Percentiles rank a stretch among this genome's conserved stretches.
phyloP scores from a whole-genome alignment of 192 early-diverging fungal species.

The Podila horticola region DNA sequence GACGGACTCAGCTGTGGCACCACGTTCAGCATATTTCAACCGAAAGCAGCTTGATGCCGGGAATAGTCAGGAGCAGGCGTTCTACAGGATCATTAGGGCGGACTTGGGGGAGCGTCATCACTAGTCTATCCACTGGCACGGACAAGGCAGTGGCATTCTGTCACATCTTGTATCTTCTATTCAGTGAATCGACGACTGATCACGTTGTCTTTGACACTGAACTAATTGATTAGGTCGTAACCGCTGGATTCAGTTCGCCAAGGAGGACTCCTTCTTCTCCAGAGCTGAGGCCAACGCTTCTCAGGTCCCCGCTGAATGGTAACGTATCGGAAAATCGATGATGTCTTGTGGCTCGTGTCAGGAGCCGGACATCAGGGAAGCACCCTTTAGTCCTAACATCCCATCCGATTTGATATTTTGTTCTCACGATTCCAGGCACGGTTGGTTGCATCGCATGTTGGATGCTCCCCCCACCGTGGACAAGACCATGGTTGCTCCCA shows the following conservation, averaged over 20 bases:
- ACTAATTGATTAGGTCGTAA: constrained; percentile 65
- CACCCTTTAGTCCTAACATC: too few relatives aligned
- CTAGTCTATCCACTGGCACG: neutral
- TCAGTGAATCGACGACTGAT: neutral
- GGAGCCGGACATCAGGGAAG: too few relatives aligned
- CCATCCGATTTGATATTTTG: neutral
- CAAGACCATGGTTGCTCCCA: constrained; percentile 43
- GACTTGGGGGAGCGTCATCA: too few relatives aligned
- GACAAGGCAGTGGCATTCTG: neutral
- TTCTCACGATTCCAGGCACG: constrained; percentile 33
- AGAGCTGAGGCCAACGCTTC: constrained; percentile 66
- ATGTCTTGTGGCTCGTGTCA: too few relatives aligned
- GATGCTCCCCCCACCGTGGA: constrained; percentile 50
- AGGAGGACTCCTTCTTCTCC: constrained; percentile 48
- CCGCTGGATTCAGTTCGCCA: constrained; percentile 79
- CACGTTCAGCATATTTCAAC: too few relatives aligned
- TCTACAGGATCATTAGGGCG: too few relatives aligned
- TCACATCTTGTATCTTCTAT: neutral
- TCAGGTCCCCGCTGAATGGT: constrained; percentile 81
- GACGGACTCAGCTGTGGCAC: too few relatives aligned
- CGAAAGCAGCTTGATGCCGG: too few relatives aligned
- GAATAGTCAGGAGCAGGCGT: too few relatives aligned
- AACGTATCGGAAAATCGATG: neutral
- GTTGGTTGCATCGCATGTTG: constrained; percentile 54
- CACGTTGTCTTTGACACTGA: neutral